These are phyloP conservation scores for Golubevia sp. DNA, from an alignment of 1,284 basidiomycete species.

Conservation along the genomic window DNA sequence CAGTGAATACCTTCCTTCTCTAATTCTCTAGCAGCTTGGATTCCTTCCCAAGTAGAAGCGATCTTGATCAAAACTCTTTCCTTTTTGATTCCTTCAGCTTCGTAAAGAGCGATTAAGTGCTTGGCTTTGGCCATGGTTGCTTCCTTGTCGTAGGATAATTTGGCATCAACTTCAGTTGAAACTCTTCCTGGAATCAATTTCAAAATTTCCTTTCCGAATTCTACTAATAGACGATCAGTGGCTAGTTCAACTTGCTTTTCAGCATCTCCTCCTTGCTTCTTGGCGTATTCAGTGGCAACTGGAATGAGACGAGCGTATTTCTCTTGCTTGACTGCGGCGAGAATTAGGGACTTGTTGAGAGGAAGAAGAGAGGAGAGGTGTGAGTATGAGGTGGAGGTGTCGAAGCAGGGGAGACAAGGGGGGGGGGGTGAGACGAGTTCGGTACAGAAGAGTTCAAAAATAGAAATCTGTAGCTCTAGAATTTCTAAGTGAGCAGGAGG, in stretches of 20 bases:
- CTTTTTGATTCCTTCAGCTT: slow-evolving; percentile 84
- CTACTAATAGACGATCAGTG: slow-evolving; percentile 88
- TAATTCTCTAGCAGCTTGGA: slow-evolving; percentile 95
- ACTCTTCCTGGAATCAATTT: slow-evolving; percentile 96
- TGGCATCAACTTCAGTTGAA: slow-evolving; percentile 97
- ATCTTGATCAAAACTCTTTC: slow-evolving; percentile 91
- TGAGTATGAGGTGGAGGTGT: not conserved
- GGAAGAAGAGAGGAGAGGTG: slow-evolving; percentile 5
- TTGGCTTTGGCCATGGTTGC: slow-evolving; percentile 81
- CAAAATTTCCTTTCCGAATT: slow-evolving; percentile 95
- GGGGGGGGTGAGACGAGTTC: too few relatives aligned
- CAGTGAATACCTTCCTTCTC: slow-evolving; percentile 94
- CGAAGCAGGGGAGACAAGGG: too few relatives aligned
- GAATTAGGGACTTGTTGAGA: slow-evolving; percentile 66
- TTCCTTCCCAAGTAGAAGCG: slow-evolving; percentile 98
- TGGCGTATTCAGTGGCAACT: slow-evolving; percentile 78
- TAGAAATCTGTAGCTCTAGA: not conserved
- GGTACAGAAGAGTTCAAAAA: not conserved
- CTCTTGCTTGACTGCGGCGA: slow-evolving; percentile 89
- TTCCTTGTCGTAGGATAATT: slow-evolving; percentile 93
- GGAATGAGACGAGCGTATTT: slow-evolving; percentile 84
- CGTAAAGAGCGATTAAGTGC: slow-evolving; percentile 91
- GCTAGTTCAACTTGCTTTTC: slow-evolving; percentile 77
- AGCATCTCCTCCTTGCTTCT: slow-evolving; percentile 71
- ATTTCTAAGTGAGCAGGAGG: too few relatives aligned